Conservation (phyloP, 805 yeast species). For the Kregervanrija delftensis region DNA sequence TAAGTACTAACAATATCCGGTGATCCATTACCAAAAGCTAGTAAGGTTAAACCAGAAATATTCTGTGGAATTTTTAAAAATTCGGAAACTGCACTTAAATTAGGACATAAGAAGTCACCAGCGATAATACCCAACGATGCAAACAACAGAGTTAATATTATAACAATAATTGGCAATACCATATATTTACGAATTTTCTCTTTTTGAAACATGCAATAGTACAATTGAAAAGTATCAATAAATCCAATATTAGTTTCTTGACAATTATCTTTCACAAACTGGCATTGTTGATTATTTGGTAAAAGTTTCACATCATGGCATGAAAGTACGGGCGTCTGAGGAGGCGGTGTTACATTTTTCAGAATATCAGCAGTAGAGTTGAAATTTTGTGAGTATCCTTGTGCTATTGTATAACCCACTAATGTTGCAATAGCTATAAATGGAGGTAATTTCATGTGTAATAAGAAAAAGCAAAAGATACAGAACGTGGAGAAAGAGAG, state of each 20-base stretch:
- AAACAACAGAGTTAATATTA: slow-evolving; percentile 38
- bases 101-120: slow-evolving; percentile 78
- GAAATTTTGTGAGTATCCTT: too few species aligned
- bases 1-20: slow-evolving; percentile 87
- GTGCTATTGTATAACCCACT: too few species aligned
- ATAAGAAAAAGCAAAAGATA: too few species aligned
- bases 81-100: slow-evolving; percentile 61
- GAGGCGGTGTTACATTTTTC: background rate
- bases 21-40: slow-evolving; percentile 90
- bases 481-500: too few species aligned
- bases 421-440: too few species aligned
- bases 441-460: too few species aligned
- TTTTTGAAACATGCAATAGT: slow-evolving; percentile 23
- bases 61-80: slow-evolving; percentile 66
- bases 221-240: slow-evolving; percentile 22
- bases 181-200: slow-evolving; percentile 10
- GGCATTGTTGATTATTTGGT: slow-evolving; percentile 21
- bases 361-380: too few species aligned
- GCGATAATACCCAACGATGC: slow-evolving; percentile 73
- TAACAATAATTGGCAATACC: slow-evolving; percentile 15
- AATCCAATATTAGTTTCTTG: slow-evolving; percentile 21
- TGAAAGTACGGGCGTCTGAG: too few species aligned
- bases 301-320: slow-evolving; percentile 4
- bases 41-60: slow-evolving; percentile 77
- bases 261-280: slow-evolving; percentile 23